These are phyloP conservation scores for Vachellia pachyceras DNA, from an alignment of 306 rosid species.

Conservation along the genomic window DNA sequence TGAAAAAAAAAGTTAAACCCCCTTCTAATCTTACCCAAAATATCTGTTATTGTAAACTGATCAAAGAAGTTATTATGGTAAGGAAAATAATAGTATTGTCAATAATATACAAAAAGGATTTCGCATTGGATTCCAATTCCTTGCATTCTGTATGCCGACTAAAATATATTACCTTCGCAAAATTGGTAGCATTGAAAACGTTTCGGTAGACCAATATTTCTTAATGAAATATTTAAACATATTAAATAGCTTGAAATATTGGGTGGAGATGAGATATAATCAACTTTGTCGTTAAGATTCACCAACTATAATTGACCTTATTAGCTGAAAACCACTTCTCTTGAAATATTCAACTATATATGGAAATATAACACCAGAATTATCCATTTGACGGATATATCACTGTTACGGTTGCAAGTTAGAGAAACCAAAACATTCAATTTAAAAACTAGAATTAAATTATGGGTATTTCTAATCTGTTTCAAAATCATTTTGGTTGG, in stretches of 20 bases:
- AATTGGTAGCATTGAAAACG: not conserved
- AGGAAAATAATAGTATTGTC: not conserved
- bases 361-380: not conserved
- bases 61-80: not conserved
- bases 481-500: not conserved
- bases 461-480: not conserved
- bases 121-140: constrained; percentile 29
- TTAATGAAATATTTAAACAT: not conserved
- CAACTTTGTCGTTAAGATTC: constrained; percentile 29
- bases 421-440: not conserved
- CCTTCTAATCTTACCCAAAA: too few species aligned
- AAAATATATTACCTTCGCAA: not conserved
- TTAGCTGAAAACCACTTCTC: not conserved
- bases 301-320: constrained; percentile 28
- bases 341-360: not conserved
- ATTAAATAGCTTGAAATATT: constrained; percentile 9
- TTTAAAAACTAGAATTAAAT: not conserved
- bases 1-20: too few species aligned
- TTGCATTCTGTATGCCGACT: not conserved
- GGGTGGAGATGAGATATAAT: not conserved
- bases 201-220: not conserved
- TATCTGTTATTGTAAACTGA: not conserved
- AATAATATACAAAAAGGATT: not conserved
- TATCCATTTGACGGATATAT: not conserved
- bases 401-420: not conserved